A percentile compares a stretch with the other conserved stretches of the same genome.
Evolutionary conservation across 129 eudicot species (phyloP).

Genomic region (Saussurea involucrata): DNA sequence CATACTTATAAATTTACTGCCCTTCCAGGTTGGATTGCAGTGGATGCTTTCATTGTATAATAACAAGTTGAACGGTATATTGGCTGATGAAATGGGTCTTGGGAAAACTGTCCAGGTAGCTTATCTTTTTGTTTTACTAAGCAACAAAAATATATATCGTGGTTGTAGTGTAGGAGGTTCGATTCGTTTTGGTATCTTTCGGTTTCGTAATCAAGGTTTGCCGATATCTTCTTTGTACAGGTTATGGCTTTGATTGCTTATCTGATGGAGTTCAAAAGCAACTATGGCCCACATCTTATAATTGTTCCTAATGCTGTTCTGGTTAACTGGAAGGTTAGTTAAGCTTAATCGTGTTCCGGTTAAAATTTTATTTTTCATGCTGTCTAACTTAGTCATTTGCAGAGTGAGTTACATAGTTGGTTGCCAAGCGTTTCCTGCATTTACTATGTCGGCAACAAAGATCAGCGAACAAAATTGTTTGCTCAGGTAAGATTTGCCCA

Average conservation of each 20-base stretch:
- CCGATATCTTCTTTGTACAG: constrained; percentile 30
- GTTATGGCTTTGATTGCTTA: constrained; percentile 99
- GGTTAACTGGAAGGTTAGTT: constrained; percentile 95
- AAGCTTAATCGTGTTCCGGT: neutral
- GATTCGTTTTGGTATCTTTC: neutral
- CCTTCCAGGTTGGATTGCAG: constrained; percentile 89
- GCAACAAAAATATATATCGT: neutral
- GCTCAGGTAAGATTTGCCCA: constrained; percentile 61
- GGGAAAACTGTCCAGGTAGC: constrained; percentile 97
- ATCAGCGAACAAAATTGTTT: constrained; percentile 83
- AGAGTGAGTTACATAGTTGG: constrained; percentile 97
- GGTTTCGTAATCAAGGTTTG: neutral
- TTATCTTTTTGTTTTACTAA: neutral
- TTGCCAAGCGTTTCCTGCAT: constrained; percentile 93
- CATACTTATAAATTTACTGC: constrained; percentile 7
- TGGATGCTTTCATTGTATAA: constrained; percentile 99
- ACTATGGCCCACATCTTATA: constrained; percentile 98
- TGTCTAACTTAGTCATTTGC: constrained; percentile 25
- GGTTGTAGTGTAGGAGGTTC: neutral
- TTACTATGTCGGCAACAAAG: constrained; percentile 87
- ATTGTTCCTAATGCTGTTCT: constrained; percentile 98
- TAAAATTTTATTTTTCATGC: neutral
- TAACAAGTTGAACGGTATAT: constrained; percentile 89
- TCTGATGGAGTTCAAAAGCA: constrained; percentile 95
- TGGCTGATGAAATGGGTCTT: constrained; percentile 99